These are phyloP conservation scores for Suillus cothurnatus DNA, from an alignment of 768 basidiomycete species.

Conservation along the genomic window DNA sequence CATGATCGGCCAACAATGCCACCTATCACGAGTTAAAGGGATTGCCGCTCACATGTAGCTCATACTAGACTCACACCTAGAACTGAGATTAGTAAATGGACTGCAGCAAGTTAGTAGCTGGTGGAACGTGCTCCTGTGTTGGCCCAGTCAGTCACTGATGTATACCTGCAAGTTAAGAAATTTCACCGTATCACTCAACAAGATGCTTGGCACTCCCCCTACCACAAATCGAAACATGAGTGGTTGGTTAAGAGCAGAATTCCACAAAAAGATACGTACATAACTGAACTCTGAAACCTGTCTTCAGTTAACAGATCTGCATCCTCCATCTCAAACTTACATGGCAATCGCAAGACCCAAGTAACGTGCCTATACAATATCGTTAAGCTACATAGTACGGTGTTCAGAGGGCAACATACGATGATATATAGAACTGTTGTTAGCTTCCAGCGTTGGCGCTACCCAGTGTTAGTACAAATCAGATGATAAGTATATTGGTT, in stretches of 20 bases:
- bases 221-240: not conserved
- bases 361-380: not conserved
- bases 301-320: not conserved
- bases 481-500: not conserved
- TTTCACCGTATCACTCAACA: not conserved
- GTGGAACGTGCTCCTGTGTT: not conserved
- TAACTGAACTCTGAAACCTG: not conserved
- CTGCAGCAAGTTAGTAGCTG: not conserved
- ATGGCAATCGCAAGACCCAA: not conserved
- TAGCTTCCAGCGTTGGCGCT: not conserved
- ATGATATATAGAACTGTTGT: constrained; percentile 3
- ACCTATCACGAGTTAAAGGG: not conserved
- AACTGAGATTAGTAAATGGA: not conserved
- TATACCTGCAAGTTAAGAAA: not conserved
- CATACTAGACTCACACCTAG: not conserved
- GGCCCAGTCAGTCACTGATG: not conserved
- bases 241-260: not conserved
- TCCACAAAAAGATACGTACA: not conserved
- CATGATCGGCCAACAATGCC: no score
- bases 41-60: no score
- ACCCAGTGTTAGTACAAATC: not conserved
- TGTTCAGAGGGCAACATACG: not conserved
- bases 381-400: not conserved
- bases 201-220: not conserved
- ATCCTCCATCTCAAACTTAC: not conserved